Evolutionary conservation across 2,329 filamentous ascomycete genomes (phyloP), one percentile per base, ranked within the genome.

Genomic region (Pestalotiopsis sp.): DNA sequence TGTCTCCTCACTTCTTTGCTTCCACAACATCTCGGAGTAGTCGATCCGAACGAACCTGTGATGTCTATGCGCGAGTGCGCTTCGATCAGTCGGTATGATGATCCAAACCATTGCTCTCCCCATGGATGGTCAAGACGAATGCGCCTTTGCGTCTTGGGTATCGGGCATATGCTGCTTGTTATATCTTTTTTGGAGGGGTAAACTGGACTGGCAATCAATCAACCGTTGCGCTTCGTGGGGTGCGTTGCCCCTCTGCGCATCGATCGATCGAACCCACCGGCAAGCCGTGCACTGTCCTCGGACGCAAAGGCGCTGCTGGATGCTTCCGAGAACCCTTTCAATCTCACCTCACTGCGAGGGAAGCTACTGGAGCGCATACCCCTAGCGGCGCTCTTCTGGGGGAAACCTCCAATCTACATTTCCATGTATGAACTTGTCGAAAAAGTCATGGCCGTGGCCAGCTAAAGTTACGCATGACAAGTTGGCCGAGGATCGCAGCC

Each of bases 391-490:
- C 57, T 23, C n/a, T 52, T 52, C 45, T 20, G 45, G 7, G 31
- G 45, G 45, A 52, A n/a, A 52, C 45, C 45, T 52, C 45, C 7
- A 20, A 17, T 52, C 17, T 52, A 52, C 45, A 36, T 36, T 36
- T 36, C 31, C 31, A 36, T 36, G 31, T 59, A 36, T 27, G 57
- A 59, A 17, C 11, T 6, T 59, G 23, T 36, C 27, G 11, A 31
- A 27, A 59, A 40, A 62, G 31, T 12, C 59, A 62, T 40, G 40
- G 36, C 12, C 4, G 41, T 25, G 25, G 38, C 14, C 40, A 23
- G n/a, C 20, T 45, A 13, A 65, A 59, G 62, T 57, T 57, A 49
- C 62, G 59, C 59, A 69, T 67, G 68, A 67, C 65, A 67, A 65
- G 25, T 11, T 7, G 13, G 36, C 23, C 49, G 45, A 66, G 25